Evolutionary conservation across 2,329 filamentous ascomycete species (phyloP).

Genomic region (Cercospora sojina): DNA sequence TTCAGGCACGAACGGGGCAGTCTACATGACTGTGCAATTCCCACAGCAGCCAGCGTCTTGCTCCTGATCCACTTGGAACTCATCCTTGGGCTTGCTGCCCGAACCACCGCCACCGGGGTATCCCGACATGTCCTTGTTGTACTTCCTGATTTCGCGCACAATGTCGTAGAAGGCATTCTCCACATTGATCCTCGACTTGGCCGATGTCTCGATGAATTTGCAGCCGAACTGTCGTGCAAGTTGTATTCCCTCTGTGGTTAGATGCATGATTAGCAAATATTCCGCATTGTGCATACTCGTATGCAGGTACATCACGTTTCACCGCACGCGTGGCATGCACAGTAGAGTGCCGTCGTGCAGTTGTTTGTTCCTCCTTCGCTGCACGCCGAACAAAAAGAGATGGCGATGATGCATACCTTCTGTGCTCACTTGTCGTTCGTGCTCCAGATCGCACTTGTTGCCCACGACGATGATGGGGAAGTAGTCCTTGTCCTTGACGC

Average conservation of each 20-base stretch:
- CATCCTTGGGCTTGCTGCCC: conserved; percentile 48
- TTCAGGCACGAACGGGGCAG: conserved; percentile 2
- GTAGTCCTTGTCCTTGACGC: conserved; percentile 99
- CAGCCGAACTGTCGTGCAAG: conserved; percentile 86
- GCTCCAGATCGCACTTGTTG: conserved; percentile 98
- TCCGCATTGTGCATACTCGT: background rate
- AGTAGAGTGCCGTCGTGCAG: conserved; percentile 1
- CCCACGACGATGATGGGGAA: conserved; percentile 99
- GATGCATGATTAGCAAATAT: conserved; percentile 15
- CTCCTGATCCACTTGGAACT: conserved; percentile 66
- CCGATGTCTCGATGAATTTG: conserved; percentile 99
- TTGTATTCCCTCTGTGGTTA: conserved; percentile 74
- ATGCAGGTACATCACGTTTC: conserved; percentile 5
- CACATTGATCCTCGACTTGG: conserved; percentile 96
- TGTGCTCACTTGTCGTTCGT: conserved; percentile 84
- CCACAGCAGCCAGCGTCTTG: conserved; percentile 72
- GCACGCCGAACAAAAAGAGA: background rate
- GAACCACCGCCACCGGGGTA: conserved; percentile 65
- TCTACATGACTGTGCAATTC: conserved; percentile 85
- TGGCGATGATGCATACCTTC: conserved; percentile 61
- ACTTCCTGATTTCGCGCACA: conserved; percentile 94
- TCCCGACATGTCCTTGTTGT: conserved; percentile 96
- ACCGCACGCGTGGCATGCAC: conserved; percentile 24
- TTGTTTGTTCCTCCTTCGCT: background rate
- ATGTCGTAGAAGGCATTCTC: conserved; percentile 99